Evolutionary conservation across 371 early-diverging fungal genomes (phyloP).

Genomic region (Actinomortierella ambigua): DNA sequence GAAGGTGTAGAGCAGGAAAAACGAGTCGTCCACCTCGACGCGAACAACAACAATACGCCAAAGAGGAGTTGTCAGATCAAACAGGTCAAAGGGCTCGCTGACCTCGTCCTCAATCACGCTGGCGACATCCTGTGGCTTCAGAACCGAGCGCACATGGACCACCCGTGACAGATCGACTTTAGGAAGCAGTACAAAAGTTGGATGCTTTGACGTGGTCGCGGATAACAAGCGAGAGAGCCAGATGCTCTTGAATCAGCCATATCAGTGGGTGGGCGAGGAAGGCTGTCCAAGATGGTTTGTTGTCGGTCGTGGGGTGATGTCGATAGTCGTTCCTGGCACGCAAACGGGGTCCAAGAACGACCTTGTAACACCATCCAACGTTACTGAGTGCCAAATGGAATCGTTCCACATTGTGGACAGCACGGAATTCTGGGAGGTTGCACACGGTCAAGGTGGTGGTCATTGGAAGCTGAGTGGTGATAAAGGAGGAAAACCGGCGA

Average conservation of each 20-base stretch:
- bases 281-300: conserved; percentile 15
- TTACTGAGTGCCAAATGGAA: conserved; percentile 36
- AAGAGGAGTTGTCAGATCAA: conserved; percentile 13
- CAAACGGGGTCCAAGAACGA: conserved; percentile 15
- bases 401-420: conserved; percentile 31
- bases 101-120: conserved; percentile 22
- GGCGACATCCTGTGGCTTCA: conserved; percentile 2
- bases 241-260: conserved; percentile 23
- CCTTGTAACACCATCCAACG: conserved; percentile 37
- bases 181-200: conserved; percentile 20
- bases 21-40: conserved; percentile 21
- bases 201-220: conserved; percentile 17
- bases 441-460: no score
- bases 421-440: conserved; percentile 13
- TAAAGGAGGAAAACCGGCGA: no score
- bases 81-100: conserved; percentile 3
- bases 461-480: no score
- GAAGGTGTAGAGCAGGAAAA: conserved; percentile 22
- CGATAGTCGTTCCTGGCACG: no score
- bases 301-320: background rate
- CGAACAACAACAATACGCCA: conserved; percentile 26
- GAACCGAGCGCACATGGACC: conserved; percentile 13
- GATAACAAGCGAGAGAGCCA: conserved; percentile 17
- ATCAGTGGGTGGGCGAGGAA: conserved; percentile 20
- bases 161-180: conserved; percentile 14